Evolutionary conservation across 495 filamentous ascomycete species (phyloP).

Genomic region (Penicillium canariense): DNA sequence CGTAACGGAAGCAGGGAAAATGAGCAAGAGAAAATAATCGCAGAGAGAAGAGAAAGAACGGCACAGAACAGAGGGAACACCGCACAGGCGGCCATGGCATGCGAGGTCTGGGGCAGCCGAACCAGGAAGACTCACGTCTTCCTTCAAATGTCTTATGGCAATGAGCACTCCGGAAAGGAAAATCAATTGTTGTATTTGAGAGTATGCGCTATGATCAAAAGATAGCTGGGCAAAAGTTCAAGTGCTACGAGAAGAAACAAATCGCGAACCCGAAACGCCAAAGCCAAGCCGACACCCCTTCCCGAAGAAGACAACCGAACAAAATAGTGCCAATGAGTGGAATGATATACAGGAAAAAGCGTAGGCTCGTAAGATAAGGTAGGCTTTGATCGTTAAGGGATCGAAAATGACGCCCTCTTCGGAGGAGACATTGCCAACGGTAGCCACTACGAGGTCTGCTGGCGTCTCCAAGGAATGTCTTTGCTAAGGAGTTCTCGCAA

Average conservation of each 20-base stretch:
- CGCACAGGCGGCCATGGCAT: too few relatives aligned
- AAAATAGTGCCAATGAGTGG: background rate
- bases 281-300: background rate
- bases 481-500: conserved; percentile 71
- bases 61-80: too few relatives aligned
- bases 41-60: too few relatives aligned
- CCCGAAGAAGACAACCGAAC: background rate
- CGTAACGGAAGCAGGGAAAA: too few relatives aligned
- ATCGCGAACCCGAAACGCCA: background rate
- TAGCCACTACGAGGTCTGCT: conserved; percentile 10
- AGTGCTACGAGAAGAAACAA: background rate
- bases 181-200: background rate
- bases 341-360: conserved; percentile 3
- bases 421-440: background rate
- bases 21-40: too few relatives aligned
- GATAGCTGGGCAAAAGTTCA: background rate
- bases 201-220: background rate
- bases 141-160: too few relatives aligned
- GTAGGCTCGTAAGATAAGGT: background rate
- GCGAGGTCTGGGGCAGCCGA: too few relatives aligned
- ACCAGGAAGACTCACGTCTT: too few relatives aligned
- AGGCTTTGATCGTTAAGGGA: background rate
- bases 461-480: conserved; percentile 52
- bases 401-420: background rate
- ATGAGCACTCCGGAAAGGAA: background rate